These are phyloP conservation scores for Taxawa tesnikishii DNA, from an alignment of 2,329 filamentous ascomycete species.

Conservation along the genomic window DNA sequence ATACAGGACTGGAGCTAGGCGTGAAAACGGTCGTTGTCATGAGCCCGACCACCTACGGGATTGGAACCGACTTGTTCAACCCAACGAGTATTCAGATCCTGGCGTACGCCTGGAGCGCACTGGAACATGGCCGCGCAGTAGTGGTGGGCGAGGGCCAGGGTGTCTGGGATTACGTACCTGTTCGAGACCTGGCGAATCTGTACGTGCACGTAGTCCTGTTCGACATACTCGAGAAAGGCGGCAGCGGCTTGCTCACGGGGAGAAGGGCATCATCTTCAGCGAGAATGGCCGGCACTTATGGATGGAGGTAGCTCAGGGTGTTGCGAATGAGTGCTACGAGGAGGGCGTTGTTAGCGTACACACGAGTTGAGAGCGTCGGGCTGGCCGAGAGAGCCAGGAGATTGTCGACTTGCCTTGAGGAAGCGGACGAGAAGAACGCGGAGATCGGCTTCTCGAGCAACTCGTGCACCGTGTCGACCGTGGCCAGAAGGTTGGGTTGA, in stretches of 20 bases:
- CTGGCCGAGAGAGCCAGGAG: conserved; percentile 16
- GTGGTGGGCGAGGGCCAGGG: conserved; percentile 25
- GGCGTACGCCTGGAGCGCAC: conserved; percentile 17
- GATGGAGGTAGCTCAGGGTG: conserved; percentile 23
- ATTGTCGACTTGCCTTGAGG: neutral
- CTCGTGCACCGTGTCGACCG: neutral
- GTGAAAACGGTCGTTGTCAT: conserved; percentile 36
- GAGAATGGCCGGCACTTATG: conserved; percentile 28
- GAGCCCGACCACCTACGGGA: conserved; percentile 36
- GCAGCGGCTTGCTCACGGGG: conserved; percentile 22
- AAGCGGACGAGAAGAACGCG: neutral
- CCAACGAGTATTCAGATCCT: conserved; percentile 27
- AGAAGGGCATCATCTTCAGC: conserved; percentile 31
- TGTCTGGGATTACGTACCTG: conserved; percentile 33
- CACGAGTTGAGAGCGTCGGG: conserved; percentile 14
- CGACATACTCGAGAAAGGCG: conserved; percentile 16
- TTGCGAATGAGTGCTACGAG: conserved; percentile 21
- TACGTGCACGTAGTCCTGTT: conserved; percentile 27
- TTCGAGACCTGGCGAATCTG: conserved; percentile 30
- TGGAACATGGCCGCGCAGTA: conserved; percentile 19
- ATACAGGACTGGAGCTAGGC: conserved; percentile 23
- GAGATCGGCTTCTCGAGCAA: neutral
- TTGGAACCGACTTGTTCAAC: conserved; percentile 31
- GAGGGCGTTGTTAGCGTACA: conserved; percentile 19
- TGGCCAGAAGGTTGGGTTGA: neutral